A percentile compares a stretch with the other conserved stretches of the same genome.
Evolutionary conservation across 2,329 filamentous ascomycete species (phyloP).

Genomic region (Apiospora sp.): DNA sequence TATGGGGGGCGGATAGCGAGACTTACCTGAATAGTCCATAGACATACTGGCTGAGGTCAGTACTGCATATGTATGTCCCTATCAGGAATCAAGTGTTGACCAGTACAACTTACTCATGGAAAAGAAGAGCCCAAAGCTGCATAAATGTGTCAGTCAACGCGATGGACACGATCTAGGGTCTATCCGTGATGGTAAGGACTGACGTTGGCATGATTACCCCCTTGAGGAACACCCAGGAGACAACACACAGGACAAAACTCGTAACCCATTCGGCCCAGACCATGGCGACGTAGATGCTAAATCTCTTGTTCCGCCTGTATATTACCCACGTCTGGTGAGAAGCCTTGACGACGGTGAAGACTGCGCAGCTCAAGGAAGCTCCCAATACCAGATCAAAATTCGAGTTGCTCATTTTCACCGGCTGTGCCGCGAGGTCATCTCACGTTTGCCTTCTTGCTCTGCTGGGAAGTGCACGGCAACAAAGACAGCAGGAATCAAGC

Average conservation of each 20-base stretch:
- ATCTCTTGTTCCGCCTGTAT: conserved; percentile 34
- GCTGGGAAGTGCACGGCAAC: too few relatives aligned
- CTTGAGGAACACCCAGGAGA: conserved; percentile 39
- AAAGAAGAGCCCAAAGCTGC: conserved; percentile 28
- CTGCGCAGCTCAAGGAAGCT: conserved; percentile 42
- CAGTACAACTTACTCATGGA: conserved; percentile 22
- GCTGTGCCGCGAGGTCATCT: too few relatives aligned
- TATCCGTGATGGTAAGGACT: neutral
- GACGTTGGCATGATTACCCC: conserved; percentile 23
- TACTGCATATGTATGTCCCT: too few relatives aligned
- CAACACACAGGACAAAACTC: conserved; percentile 38
- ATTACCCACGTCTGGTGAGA: conserved; percentile 39
- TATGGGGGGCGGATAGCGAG: neutral
- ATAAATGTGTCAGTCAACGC: neutral
- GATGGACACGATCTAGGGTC: too few relatives aligned
- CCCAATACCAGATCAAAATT: conserved; percentile 33
- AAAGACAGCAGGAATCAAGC: too few relatives aligned
- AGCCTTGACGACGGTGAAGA: conserved; percentile 40
- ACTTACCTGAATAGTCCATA: conserved; percentile 19
- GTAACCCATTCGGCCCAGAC: conserved; percentile 45
- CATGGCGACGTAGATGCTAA: conserved; percentile 43
- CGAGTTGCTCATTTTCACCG: too few relatives aligned
- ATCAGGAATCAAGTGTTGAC: too few relatives aligned
- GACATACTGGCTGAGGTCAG: conserved; percentile 18
- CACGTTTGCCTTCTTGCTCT: too few relatives aligned